Base-by-base conservation (phyloP, 2,329 filamentous ascomycete genomes). In the Phialocephala subalpina region DNA sequence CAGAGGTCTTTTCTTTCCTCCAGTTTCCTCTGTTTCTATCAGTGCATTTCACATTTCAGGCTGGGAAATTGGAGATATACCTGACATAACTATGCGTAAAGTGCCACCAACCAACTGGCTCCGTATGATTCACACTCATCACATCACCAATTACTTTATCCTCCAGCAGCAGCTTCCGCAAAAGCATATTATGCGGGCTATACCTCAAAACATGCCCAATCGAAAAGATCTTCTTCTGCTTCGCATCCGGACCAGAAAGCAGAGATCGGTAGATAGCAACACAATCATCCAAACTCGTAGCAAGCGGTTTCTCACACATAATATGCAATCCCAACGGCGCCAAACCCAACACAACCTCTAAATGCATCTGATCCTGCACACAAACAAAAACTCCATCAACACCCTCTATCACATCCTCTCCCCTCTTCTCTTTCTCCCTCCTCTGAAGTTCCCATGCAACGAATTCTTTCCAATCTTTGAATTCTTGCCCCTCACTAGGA, bases 21-120 rank as follows among this genome's bases (percentile, higher is more conserved):
- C 95, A 98, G 79, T 97, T 97, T 18, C 95, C 95, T 47, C 92
- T 84, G 63, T 14, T 63, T 20, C 49, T 36, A 22, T 60, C 64
- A 60, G 63, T 63, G 62, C 36, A 25, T 58, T n/a, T n/a, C 5
- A 1, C 3, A 42, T 22, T 29, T 11, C 5, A 29, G 25, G 11
- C 29, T 25, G 2, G 18, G 18, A 22, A n/a, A n/a, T 3, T 5
- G 29, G 6, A 52, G 36, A 29, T 76, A 60, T 77, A 84, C 82
- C 87, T 87, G 40, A 98, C 95, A 72, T 95, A 97, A 42, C 90
- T 93, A 78, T 97, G 94, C 0, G 91, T 84, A 77, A 96, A 97
- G 77, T 98, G 95, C 92, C 93, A 97, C 89, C 92, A 97, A 0
- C 95, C 95, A 0, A 98, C 90, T 0, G 95, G 96, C 78, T 98